Base-by-base conservation (phyloP, 1,139 yeast species). In the Yamadazyma songkhlaensis region DNA sequence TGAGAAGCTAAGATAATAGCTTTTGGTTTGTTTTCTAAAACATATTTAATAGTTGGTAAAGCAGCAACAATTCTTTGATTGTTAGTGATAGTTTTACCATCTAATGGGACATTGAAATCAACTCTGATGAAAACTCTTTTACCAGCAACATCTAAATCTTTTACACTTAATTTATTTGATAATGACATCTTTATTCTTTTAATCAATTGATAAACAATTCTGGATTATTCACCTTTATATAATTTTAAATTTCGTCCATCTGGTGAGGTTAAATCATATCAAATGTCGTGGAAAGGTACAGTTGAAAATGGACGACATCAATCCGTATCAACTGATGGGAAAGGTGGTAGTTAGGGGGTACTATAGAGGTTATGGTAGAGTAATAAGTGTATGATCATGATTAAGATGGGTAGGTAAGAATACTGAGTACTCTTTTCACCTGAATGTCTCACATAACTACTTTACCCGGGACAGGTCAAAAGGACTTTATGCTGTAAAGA, bases 61-160 rank as follows among this genome's bases (percentile, higher is more conserved):
- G 97, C 97, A 63, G 97, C 97, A 54, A 88, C 97, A 63, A 90
- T 92, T 73, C 97, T 84, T 75, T 90, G 97, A 74, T 90, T 90
- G 82, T 92, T 90, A 76, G 97, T 92, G 78, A 90, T 92, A 62
- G 83, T 88, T 59, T 77, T 81, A 51, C 96, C 97, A 62, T 90
- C 96, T 55, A 90, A 80, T 59, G 97, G 97, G 51, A 92, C 97
- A 72, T 92, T 90, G 81, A 90, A 90, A 72, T 90, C 95, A 49
- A 89, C 96, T 72, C 97, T 84, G 77, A 90, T 88, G 72, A 90
- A 88, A 60, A 90, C 97, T 61, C 95, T 80, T 77, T 89, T 89
- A 66, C 79, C 89, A 59, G 83, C 66, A 67, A 87, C 82, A 63
- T 80, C 79, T 54, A 92, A 75, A 70, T 90, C 97, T 63, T 84